These are phyloP conservation scores for Cadophora sp. DNA, from an alignment of 2,329 filamentous ascomycete species.

Conservation along the genomic window DNA sequence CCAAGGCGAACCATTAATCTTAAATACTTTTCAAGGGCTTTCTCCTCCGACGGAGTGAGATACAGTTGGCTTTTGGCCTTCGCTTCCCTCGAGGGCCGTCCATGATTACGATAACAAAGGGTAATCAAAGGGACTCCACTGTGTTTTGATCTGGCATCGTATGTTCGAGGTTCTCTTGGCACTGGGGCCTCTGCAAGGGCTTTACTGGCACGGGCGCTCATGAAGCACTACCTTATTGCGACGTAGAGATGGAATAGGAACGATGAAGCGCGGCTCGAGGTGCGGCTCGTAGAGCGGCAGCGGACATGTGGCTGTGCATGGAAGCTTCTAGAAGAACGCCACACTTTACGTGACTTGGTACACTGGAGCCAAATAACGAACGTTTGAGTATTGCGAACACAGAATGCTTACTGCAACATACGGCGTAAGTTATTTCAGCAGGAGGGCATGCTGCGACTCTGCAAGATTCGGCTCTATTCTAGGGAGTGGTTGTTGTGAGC, in stretches of 20 bases:
- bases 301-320: too few relatives aligned
- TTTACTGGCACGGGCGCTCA: constrained; percentile 31
- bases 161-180: constrained; percentile 35
- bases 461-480: background rate
- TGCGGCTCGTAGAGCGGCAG: too few relatives aligned
- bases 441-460: background rate
- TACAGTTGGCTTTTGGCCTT: constrained; percentile 44
- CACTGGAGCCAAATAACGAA: background rate
- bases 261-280: too few relatives aligned
- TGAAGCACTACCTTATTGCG: background rate
- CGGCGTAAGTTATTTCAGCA: background rate
- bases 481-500: background rate
- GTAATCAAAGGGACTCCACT: constrained; percentile 37
- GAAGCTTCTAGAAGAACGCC: background rate
- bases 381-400: background rate
- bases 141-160: constrained; percentile 41
- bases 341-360: background rate
- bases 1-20: constrained; percentile 26
- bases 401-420: background rate
- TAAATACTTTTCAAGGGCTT: constrained; percentile 34
- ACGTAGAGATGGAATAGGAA: too few relatives aligned
- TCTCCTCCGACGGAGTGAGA: constrained; percentile 43
- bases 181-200: constrained; percentile 30
- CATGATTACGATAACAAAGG: constrained; percentile 27
- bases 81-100: constrained; percentile 41